Evolutionary conservation across 768 basidiomycete species (phyloP).

Genomic region (Clavulina sp.): DNA sequence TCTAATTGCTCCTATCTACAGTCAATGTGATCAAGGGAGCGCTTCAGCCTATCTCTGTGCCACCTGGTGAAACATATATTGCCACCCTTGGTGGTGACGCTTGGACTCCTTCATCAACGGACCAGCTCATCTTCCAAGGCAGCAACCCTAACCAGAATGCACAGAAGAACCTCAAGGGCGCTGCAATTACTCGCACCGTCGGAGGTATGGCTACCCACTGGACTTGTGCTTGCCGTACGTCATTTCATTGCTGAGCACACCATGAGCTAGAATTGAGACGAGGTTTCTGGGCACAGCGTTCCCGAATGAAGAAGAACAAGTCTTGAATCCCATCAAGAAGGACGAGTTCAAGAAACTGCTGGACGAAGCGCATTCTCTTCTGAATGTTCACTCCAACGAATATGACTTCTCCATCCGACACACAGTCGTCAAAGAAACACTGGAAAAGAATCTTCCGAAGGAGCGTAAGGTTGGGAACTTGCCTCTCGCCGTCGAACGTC

Average conservation of each 20-base stretch:
- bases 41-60: not conserved
- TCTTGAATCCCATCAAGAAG: not conserved
- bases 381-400: not conserved
- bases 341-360: not conserved
- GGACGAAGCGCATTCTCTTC: not conserved
- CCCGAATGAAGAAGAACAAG: not conserved
- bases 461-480: not conserved
- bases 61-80: not conserved
- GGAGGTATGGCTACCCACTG: constrained; percentile 1
- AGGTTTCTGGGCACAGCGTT: too few relatives aligned
- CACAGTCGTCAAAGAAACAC: not conserved
- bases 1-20: not conserved
- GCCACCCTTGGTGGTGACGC: not conserved
- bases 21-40: not conserved
- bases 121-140: not conserved
- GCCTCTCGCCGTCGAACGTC: not conserved
- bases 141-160: not conserved
- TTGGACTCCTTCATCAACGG: not conserved
- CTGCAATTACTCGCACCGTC: not conserved
- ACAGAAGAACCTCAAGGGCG: not conserved
- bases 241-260: not conserved
- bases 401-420: not conserved
- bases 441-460: not conserved
- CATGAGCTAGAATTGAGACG: not conserved
- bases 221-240: not conserved